These are phyloP conservation scores for Apiotrichum porosum DNA, from an alignment of 1,284 basidiomycete species.

Conservation along the genomic window DNA sequence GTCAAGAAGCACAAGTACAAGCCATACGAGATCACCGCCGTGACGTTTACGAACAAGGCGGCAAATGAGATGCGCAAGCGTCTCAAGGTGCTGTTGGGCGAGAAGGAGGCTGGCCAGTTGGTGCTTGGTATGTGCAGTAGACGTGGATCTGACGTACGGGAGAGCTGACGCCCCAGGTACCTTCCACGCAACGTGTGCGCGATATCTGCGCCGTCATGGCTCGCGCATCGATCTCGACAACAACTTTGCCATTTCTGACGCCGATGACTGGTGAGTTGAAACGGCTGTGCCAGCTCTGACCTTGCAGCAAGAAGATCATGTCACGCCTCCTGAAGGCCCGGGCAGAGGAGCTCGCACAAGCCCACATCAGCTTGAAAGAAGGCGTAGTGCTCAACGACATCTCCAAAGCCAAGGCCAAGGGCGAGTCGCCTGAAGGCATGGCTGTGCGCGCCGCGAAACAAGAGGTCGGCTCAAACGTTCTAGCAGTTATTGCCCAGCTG, in stretches of 20 bases:
- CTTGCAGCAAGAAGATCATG: constrained; percentile 66
- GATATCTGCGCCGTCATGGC: constrained; percentile 64
- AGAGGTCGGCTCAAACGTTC: not conserved
- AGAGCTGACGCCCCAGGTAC: constrained; percentile 57
- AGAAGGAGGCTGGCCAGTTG: constrained; percentile 57
- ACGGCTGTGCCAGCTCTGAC: not conserved
- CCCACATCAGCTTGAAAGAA: constrained; percentile 60
- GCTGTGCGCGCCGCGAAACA: constrained; percentile 28
- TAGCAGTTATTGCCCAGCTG: constrained; percentile 48
- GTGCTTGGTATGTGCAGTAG: constrained; percentile 51
- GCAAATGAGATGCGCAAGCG: constrained; percentile 82
- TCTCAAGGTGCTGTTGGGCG: constrained; percentile 66
- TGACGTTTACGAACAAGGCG: constrained; percentile 85
- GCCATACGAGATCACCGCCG: constrained; percentile 66
- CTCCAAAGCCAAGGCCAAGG: constrained; percentile 75
- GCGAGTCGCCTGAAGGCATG: constrained; percentile 56
- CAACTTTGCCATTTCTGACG: constrained; percentile 79
- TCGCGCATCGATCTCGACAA: constrained; percentile 58
- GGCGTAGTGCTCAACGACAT: constrained; percentile 61
- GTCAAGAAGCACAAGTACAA: constrained; percentile 58
- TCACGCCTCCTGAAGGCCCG: constrained; percentile 59
- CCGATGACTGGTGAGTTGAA: constrained; percentile 66
- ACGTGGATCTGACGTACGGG: not conserved
- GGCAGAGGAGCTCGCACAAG: constrained; percentile 53
- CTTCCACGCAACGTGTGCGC: constrained; percentile 75